Evolutionary conservation across 2,329 filamentous ascomycete genomes (phyloP).

Genomic region (Knufia petricola): DNA sequence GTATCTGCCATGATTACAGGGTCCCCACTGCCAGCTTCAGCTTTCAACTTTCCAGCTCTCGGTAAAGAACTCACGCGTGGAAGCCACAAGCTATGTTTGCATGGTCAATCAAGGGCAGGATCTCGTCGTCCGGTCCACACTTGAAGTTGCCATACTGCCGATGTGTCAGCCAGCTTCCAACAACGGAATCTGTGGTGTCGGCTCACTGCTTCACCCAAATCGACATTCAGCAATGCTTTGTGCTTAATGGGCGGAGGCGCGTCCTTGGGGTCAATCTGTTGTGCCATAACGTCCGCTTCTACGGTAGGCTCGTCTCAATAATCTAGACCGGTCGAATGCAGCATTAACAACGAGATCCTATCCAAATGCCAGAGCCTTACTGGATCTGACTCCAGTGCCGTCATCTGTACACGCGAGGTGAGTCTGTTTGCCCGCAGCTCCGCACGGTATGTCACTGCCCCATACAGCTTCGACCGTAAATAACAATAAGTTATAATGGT

Average conservation of each 20-base stretch:
- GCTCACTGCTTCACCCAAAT: slow-evolving; percentile 36
- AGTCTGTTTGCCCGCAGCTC: no score
- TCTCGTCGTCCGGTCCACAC: slow-evolving; percentile 49
- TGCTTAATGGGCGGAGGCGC: slow-evolving; percentile 36
- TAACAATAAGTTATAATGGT: no score
- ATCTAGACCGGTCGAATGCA: no score
- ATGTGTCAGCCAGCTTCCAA: slow-evolving; percentile 5
- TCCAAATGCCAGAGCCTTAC: no score
- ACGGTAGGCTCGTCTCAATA: background rate
- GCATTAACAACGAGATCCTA: no score
- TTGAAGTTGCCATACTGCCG: slow-evolving; percentile 36
- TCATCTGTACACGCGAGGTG: no score
- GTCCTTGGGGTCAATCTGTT: slow-evolving; percentile 3
- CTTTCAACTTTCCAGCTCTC: slow-evolving; percentile 12
- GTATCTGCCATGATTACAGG: slow-evolving; percentile 56
- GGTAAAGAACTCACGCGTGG: slow-evolving; percentile 31
- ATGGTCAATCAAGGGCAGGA: slow-evolving; percentile 52
- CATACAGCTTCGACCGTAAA: no score
- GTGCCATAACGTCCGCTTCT: slow-evolving; percentile 12
- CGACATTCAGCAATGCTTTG: slow-evolving; percentile 42
- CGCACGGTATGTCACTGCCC: no score
- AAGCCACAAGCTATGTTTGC: slow-evolving; percentile 55
- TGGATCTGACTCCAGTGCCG: background rate
- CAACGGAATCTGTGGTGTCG: background rate
- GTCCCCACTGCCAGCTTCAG: slow-evolving; percentile 35